These are phyloP conservation scores for Ascoidea tarda DNA, from an alignment of 805 yeast genomes.

Conservation along the genomic window DNA sequence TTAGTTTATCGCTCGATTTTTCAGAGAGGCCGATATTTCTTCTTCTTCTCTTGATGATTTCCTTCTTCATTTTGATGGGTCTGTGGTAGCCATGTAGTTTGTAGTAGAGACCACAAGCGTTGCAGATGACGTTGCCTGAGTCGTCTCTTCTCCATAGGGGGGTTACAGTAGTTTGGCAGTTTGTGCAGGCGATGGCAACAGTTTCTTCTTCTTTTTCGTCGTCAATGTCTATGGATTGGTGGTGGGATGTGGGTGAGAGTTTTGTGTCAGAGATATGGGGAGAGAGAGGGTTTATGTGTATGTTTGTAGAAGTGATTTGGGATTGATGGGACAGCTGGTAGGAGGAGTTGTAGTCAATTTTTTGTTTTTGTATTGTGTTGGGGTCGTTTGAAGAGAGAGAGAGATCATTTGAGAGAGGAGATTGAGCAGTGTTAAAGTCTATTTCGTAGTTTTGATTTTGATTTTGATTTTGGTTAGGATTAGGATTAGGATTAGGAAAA, in stretches of 20 bases:
- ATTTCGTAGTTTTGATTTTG: neutral
- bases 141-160: slow-evolving; percentile 83
- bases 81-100: slow-evolving; percentile 64
- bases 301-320: neutral
- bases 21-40: slow-evolving; percentile 19
- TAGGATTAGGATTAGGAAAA: neutral
- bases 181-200: slow-evolving; percentile 63
- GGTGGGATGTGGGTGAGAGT: too few species aligned
- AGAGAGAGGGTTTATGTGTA: neutral
- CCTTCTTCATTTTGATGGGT: slow-evolving; percentile 61
- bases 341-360: neutral
- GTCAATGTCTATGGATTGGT: slow-evolving; percentile 4
- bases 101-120: slow-evolving; percentile 76
- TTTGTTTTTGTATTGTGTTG: neutral
- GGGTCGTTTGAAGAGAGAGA: too few species aligned
- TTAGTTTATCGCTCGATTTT: neutral
- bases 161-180: slow-evolving; percentile 75
- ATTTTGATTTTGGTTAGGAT: neutral
- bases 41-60: slow-evolving; percentile 62
- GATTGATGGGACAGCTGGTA: neutral
- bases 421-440: neutral
- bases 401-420: neutral
- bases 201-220: slow-evolving; percentile 22
- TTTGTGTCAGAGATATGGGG: slow-evolving; percentile 1
- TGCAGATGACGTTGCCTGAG: slow-evolving; percentile 71